Evolutionary conservation across 2,329 filamentous ascomycete genomes (phyloP).

Genomic region (Curvularia spicifera): DNA sequence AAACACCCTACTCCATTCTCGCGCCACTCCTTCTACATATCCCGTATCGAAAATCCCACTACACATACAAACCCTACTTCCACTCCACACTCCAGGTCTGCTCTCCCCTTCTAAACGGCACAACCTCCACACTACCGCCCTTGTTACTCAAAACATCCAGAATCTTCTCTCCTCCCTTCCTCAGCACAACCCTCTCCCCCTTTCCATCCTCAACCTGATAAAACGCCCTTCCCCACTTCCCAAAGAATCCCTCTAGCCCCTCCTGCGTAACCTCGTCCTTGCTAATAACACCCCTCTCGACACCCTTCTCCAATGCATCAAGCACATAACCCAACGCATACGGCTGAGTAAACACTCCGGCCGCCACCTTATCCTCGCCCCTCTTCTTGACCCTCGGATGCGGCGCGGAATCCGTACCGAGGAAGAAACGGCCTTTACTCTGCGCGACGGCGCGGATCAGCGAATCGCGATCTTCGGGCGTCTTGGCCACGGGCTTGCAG

Average conservation of each 20-base stretch:
- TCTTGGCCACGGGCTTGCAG: constrained; percentile 72
- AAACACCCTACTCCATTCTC: constrained; percentile 29
- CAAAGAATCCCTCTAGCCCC: constrained; percentile 64
- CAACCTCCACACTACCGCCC: constrained; percentile 62
- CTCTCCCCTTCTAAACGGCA: constrained; percentile 70
- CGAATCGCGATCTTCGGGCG: constrained; percentile 73
- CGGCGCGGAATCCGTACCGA: constrained; percentile 75
- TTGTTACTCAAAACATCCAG: constrained; percentile 61
- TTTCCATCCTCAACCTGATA: constrained; percentile 59
- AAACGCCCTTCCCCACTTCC: constrained; percentile 63
- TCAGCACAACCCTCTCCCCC: constrained; percentile 62
- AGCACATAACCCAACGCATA: constrained; percentile 71
- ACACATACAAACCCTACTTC: constrained; percentile 30
- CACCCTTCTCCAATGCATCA: constrained; percentile 67
- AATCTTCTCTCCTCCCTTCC: constrained; percentile 62
- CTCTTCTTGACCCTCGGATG: constrained; percentile 68
- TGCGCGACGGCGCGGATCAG: constrained; percentile 66
- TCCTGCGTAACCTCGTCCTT: constrained; percentile 62
- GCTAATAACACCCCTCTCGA: constrained; percentile 60
- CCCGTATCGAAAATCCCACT: too few relatives aligned
- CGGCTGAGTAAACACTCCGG: constrained; percentile 81
- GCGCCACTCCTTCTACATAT: too few relatives aligned
- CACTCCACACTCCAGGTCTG: constrained; percentile 61
- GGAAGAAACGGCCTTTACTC: constrained; percentile 72
- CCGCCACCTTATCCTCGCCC: constrained; percentile 61